These are phyloP conservation scores for Apodospora peruviana DNA, from an alignment of 495 filamentous ascomycete genomes.

Conservation along the genomic window DNA sequence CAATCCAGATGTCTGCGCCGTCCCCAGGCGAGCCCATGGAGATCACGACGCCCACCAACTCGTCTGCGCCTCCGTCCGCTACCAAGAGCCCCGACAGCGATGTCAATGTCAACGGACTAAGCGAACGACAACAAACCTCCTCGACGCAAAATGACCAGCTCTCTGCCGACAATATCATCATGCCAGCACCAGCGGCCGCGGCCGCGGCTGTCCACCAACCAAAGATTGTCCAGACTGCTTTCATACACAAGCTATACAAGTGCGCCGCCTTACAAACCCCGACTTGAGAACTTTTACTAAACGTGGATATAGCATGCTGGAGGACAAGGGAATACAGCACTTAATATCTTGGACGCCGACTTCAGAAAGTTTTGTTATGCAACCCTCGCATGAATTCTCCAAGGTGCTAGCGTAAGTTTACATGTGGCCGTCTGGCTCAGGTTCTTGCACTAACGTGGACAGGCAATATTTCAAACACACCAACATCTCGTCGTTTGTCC, in stretches of 20 bases:
- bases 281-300: slow-evolving; percentile 24
- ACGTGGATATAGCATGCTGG: slow-evolving; percentile 73
- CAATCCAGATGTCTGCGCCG: slow-evolving; percentile 45
- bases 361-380: slow-evolving; percentile 97
- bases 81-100: slow-evolving; percentile 43
- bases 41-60: slow-evolving; percentile 41
- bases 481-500: slow-evolving; percentile 96
- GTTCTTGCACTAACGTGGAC: slow-evolving; percentile 10
- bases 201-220: slow-evolving; percentile 87
- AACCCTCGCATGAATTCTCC: slow-evolving; percentile 93
- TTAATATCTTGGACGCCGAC: slow-evolving; percentile 92
- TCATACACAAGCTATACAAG: slow-evolving; percentile 99
- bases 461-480: slow-evolving; percentile 98
- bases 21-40: slow-evolving; percentile 49
- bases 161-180: slow-evolving; percentile 28
- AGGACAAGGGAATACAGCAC: slow-evolving; percentile 87
- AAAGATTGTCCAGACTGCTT: slow-evolving; percentile 98
- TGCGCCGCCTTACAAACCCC: slow-evolving; percentile 39
- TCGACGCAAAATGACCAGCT: slow-evolving; percentile 24
- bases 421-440: background rate
- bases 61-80: slow-evolving; percentile 35
- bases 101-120: slow-evolving; percentile 29
- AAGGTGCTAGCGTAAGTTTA: slow-evolving; percentile 88
- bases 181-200: slow-evolving; percentile 52
- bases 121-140: slow-evolving; percentile 19